Base-by-base conservation (phyloP, 192 early-diverging fungal species). In the Backusella macrospora region DNA sequence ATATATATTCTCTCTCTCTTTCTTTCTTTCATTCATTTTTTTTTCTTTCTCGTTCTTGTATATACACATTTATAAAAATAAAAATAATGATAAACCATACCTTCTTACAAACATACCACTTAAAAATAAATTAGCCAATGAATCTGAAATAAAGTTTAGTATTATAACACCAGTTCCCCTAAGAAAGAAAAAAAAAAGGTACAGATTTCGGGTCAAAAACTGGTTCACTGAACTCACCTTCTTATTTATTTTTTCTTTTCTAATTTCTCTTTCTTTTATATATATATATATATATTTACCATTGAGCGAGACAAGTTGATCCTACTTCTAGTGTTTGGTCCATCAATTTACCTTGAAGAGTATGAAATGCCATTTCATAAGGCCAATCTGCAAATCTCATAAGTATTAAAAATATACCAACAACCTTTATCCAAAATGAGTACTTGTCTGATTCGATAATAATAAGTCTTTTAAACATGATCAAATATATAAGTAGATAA, bases 311-410 rank as follows among this genome's bases (percentile, higher is more conserved):
- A 67, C 78, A 79, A 5, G 39, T 71, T 21, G 42, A 68, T 12
- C 73, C 78, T 23, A 46, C 29, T 26, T 39, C 16, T 3, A 72
- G 26, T 40, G 47, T 15, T 65, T 75, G 73, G 2, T 46, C 39
- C 29, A 62, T 72, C 5, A 67, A 62, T 34, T 73, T 26, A 29
- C 63, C 7, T 49, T 71, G 68, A 5, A 79, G 15, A 14, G 45
- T 40, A 26, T 65, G 59, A 37, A 52, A 70, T 6, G 68, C 38
- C 23, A 81, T 26, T 70, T 81, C 79, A 55, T 77, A 81, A 23
- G 79, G 79, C 79, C 79, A 81, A 70, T 81, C 79, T 40, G 76
- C 72, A 81, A 81, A 77, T 62, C 79, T 59, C 18, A 81, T 55
- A 5, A 64, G 13, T 16, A 81, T 73, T 7, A 81, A 21, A 9